Evolutionary conservation across 2,329 filamentous ascomycete genomes (phyloP), one percentile per base, ranked within the genome.

Genomic region (Acephala macrosclerotiorum): DNA sequence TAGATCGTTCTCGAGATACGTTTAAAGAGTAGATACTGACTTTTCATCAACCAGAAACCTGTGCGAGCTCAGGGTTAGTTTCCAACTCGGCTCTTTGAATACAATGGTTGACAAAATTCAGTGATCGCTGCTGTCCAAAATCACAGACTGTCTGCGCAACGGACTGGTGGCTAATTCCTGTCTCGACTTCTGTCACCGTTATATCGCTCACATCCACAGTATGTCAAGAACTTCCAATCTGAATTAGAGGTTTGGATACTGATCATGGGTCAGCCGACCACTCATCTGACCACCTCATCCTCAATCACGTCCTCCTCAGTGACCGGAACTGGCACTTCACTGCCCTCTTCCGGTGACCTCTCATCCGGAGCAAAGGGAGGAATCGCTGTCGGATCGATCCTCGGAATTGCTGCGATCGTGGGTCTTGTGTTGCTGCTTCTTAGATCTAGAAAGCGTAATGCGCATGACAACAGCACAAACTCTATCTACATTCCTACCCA

Each of bases 141-240:
- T 22, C 45, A 11, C 45, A 49, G 20, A 49, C 45, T 25, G 45
- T 49, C 45, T 49, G 45, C 45, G 45, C 45, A 11, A 49, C 45
- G 20, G 45, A 49, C 20, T 49, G 45, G 45, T 49, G 45, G 45
- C 45, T 49, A 2, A n/a, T 49, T 22, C 45, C 45, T 22, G n/a
- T 49, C 4, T 49, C 45, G 45, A 49, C 45, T 49, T 49, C 45
- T 49, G 45, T 49, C 45, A 49, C 45, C 25, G n/a, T 49, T 25
- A 49, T 49, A 22, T 49, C 45, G n/a, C n/a, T 49, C 18, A 49
- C 45, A 49, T 22, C 45, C n/a, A 49, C 45, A 2, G 45, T 49
- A 49, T 49, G 45, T 49, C 3, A 42, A 42, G 38, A 42, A 49
- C 22, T 49, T 3, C 11, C 45, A 49, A 49, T 9, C 3, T 14